Evolutionary conservation across 2,329 filamentous ascomycete species (phyloP).

Genomic region (Cylindrodendrum hubeiense): DNA sequence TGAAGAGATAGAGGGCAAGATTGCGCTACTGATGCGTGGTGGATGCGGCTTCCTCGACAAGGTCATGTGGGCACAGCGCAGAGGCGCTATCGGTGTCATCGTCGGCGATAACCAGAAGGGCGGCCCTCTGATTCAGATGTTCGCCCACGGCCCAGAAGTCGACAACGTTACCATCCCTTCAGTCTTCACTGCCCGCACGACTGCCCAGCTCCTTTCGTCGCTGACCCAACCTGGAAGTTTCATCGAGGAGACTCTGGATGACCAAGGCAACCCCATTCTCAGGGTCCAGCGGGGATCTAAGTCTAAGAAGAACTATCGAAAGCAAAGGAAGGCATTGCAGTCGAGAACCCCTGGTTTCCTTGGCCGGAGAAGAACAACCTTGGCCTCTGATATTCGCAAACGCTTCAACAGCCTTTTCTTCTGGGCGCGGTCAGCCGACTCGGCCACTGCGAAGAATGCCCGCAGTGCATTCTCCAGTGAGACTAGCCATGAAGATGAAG

Average conservation of each 20-base stretch:
- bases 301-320: constrained; percentile 19
- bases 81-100: constrained; percentile 90
- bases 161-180: constrained; percentile 95
- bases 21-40: constrained; percentile 90
- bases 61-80: constrained; percentile 94
- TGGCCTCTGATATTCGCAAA: constrained; percentile 7
- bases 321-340: not conserved
- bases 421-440: constrained; percentile 4
- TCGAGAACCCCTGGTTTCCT: constrained; percentile 25
- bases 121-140: constrained; percentile 95
- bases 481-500: constrained; percentile 21
- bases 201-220: constrained; percentile 90
- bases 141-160: constrained; percentile 89
- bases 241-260: constrained; percentile 70
- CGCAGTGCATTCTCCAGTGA: constrained; percentile 34
- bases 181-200: constrained; percentile 94
- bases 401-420: constrained; percentile 23
- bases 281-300: constrained; percentile 64
- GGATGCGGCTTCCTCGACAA: constrained; percentile 98
- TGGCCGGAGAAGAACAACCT: constrained; percentile 30
- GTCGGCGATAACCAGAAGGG: constrained; percentile 94
- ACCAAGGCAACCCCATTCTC: constrained; percentile 68
- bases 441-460: constrained; percentile 15
- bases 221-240: constrained; percentile 80
- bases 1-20: constrained; percentile 92